Percentiles rank a stretch among this genome's conserved stretches.
phyloP scores from a whole-genome alignment of 2,329 filamentous ascomycete species.

The Fusarium irregulare region DNA sequence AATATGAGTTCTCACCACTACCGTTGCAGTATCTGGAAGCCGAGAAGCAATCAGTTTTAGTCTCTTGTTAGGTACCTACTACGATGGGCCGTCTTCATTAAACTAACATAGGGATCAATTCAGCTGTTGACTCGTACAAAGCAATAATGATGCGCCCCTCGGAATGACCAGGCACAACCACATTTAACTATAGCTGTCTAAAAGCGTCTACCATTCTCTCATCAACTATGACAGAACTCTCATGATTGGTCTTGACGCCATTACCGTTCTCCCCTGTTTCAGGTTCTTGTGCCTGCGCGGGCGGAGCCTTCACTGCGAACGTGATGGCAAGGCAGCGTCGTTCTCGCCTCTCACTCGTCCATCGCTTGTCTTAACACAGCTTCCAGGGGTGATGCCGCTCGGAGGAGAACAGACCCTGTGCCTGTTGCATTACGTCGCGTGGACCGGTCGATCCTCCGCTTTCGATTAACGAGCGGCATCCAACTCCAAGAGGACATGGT shows the following conservation, averaged over 20 bases:
- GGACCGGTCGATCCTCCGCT: constrained; percentile 39
- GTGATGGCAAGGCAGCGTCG: constrained; percentile 6
- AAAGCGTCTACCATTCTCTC: not conserved
- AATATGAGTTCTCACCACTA: constrained; percentile 1
- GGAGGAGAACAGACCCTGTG: not conserved
- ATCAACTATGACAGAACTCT: constrained; percentile 1
- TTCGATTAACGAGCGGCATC: constrained; percentile 38
- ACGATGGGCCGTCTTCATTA: not conserved
- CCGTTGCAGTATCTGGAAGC: not conserved
- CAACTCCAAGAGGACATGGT: constrained; percentile 10
- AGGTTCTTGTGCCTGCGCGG: constrained; percentile 38
- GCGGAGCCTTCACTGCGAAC: constrained; percentile 22
- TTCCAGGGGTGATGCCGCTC: not conserved
- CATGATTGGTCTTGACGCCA: constrained; percentile 31
- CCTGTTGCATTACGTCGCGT: constrained; percentile 25
- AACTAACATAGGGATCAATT: not conserved
- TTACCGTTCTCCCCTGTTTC: constrained; percentile 43
- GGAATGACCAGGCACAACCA: not conserved
- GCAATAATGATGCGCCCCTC: not conserved
- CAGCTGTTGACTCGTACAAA: not conserved
- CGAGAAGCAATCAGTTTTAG: not conserved
- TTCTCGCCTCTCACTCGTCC: not conserved
- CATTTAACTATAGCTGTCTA: not conserved
- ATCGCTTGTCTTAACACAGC: not conserved
- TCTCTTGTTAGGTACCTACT: not conserved